Percentiles rank a stretch among this genome's conserved stretches.
Conservation (phyloP, 1,284 basidiomycete genomes). For the Papiliotrema nemorosa region DNA sequence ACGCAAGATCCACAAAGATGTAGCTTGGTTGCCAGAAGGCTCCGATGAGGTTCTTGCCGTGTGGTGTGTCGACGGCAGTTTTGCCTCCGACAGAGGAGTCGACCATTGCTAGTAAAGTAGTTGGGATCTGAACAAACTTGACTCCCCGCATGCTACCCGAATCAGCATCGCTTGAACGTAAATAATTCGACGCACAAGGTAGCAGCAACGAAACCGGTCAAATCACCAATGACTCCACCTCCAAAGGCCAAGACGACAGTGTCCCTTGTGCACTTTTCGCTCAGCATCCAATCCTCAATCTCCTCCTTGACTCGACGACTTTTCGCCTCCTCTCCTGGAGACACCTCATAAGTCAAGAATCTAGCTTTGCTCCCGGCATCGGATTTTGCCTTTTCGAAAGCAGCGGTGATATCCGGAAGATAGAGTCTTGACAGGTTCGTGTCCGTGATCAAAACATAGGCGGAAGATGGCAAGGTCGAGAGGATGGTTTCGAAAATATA, state of each 20-base stretch:
- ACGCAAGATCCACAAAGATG: slow-evolving; percentile 96
- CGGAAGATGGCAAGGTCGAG: slow-evolving; percentile 70
- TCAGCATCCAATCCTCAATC: slow-evolving; percentile 90
- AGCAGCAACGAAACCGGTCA: slow-evolving; percentile 93
- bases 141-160: slow-evolving; percentile 79
- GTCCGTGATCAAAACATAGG: slow-evolving; percentile 92
- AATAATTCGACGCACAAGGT: slow-evolving; percentile 88
- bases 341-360: slow-evolving; percentile 74
- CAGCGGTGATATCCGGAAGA: slow-evolving; percentile 62
- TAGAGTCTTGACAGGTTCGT: slow-evolving; percentile 79
- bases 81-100: slow-evolving; percentile 97
- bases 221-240: slow-evolving; percentile 93
- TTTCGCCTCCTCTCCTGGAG: slow-evolving; percentile 91
- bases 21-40: slow-evolving; percentile 98
- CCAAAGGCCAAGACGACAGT: slow-evolving; percentile 91
- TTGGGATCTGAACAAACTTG: slow-evolving; percentile 93
- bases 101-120: slow-evolving; percentile 96
- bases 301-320: slow-evolving; percentile 85
- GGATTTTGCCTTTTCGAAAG: slow-evolving; percentile 59
- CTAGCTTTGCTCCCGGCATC: slow-evolving; percentile 54
- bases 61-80: slow-evolving; percentile 95
- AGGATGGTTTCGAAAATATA: slow-evolving; percentile 81
- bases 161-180: slow-evolving; percentile 12
- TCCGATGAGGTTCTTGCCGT: slow-evolving; percentile 97
- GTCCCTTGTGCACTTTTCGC: slow-evolving; percentile 85